Evolutionary conservation across 2,329 filamentous ascomycete genomes (phyloP), one percentile per base, ranked within the genome.

Genomic region (Cordyceps farinosa): DNA sequence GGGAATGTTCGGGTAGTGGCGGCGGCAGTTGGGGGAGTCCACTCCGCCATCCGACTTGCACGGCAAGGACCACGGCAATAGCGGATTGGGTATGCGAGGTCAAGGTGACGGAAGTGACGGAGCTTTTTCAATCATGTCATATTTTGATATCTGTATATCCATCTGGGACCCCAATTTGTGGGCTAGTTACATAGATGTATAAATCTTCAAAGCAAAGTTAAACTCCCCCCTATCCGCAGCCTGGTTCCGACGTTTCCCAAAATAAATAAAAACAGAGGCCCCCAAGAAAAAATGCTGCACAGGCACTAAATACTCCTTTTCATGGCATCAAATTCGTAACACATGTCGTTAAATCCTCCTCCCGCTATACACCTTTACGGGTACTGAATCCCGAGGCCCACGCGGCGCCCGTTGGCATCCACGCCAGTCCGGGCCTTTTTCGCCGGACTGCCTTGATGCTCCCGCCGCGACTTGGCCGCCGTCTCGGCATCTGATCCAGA

Each of bases 351-450:
- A 5, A 22, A 22, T 22, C 22, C 22, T 22, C 10, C 13, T 8
- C n/a, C 29, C 15, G 8, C 27, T 4, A n/a, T 9, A 8, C 34
- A 9, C 69, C 55, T 70, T 61, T 71, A 64, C 58, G 76, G 69
- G 64, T 83, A 82, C 64, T 82, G 80, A 65, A 86, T 85, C 2
- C 83, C 83, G 44, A 86, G 70, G 0, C 83, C 83, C 15, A 86
- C 76, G 5, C 76, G 72, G 13, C 74, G 70, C 13, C 71, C 72
- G 1, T 78, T 74, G 36, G 79, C 78, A 17, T 72, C 73, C 1
- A 75, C 77, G 13, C 76, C 79, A 17, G 80, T 74, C 30, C 80
- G 76, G 59, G 79, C 70, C 73, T 80, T 85, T 73, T 86, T 86
- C 1, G 78, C 74, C 34, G 83, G 82, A 68, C 81, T 84, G 6